Conservation (phyloP, 768 basidiomycete species). For the Tulasnella sp. region DNA sequence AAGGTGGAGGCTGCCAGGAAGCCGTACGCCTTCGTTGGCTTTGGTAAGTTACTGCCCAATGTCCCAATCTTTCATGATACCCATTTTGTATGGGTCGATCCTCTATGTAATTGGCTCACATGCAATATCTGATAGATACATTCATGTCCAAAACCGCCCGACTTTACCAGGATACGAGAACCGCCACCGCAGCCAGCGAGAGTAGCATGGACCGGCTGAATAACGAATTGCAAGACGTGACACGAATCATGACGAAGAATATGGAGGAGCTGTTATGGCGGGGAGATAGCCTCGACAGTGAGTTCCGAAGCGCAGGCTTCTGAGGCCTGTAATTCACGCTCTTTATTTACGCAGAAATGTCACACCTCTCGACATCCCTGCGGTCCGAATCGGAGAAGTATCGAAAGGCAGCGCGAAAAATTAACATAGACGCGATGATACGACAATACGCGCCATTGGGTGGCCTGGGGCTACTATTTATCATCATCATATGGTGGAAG, state of each 20-base stretch:
- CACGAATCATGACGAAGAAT: constrained; percentile 99
- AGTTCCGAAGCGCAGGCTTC: constrained; percentile 36
- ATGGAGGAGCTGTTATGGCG: constrained; percentile 99
- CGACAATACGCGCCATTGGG: constrained; percentile 94
- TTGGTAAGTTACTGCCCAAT: constrained; percentile 58
- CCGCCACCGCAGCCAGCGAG: constrained; percentile 53
- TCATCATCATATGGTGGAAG: constrained; percentile 64
- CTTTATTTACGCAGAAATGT: constrained; percentile 67
- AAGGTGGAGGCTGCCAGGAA: constrained; percentile 90
- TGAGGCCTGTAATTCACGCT: not conserved
- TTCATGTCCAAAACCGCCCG: constrained; percentile 98
- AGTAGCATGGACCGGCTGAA: constrained; percentile 83
- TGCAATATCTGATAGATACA: constrained; percentile 61
- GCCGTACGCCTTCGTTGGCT: constrained; percentile 99
- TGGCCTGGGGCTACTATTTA: constrained; percentile 55
- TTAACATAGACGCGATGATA: constrained; percentile 90
- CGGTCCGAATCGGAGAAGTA: constrained; percentile 97
- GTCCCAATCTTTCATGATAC: not conserved
- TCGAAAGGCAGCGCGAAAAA: constrained; percentile 88
- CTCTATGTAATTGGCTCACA: not conserved
- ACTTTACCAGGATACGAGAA: constrained; percentile 89
- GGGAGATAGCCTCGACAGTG: constrained; percentile 94
- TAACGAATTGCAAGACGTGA: constrained; percentile 96
- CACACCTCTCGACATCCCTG: constrained; percentile 88
- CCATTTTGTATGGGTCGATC: not conserved